Evolutionary conservation across 306 rosid genomes (phyloP).

Genomic region (Styphnolobium japonicum): DNA sequence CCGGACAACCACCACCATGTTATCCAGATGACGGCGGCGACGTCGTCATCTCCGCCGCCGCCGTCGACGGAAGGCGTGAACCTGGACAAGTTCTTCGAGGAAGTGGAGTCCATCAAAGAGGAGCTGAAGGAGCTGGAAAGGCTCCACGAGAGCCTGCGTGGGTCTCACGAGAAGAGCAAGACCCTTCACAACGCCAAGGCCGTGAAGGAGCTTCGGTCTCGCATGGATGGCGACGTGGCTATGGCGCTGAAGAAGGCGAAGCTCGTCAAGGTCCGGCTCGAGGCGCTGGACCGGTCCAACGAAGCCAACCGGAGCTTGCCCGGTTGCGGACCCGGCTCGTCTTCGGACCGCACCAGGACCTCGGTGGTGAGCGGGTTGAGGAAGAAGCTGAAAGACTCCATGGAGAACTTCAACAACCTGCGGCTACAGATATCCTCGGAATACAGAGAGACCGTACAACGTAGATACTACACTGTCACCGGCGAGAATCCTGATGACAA

Average conservation of each 20-base stretch:
- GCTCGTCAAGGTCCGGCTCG: slow-evolving; percentile 67
- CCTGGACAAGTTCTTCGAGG: slow-evolving; percentile 71
- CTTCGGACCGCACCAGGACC: slow-evolving; percentile 71
- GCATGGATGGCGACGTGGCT: slow-evolving; percentile 73
- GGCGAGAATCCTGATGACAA: slow-evolving; percentile 89
- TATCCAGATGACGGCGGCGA: slow-evolving; percentile 53
- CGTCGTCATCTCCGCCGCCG: neutral
- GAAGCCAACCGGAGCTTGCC: slow-evolving; percentile 53
- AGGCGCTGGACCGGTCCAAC: slow-evolving; percentile 65
- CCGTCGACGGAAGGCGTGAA: slow-evolving; percentile 31
- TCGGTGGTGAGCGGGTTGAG: slow-evolving; percentile 72
- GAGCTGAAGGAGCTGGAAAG: slow-evolving; percentile 70
- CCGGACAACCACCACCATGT: slow-evolving; percentile 50
- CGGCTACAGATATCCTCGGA: slow-evolving; percentile 74
- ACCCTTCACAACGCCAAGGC: slow-evolving; percentile 76
- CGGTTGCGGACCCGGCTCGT: slow-evolving; percentile 70
- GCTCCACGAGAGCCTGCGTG: slow-evolving; percentile 44
- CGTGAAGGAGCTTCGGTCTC: slow-evolving; percentile 72
- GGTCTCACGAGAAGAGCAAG: slow-evolving; percentile 67
- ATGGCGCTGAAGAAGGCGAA: slow-evolving; percentile 76
- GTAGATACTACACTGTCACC: slow-evolving; percentile 80
- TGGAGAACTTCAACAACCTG: slow-evolving; percentile 67
- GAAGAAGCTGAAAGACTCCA: slow-evolving; percentile 74
- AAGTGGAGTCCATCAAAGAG: slow-evolving; percentile 65
- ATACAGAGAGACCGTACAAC: slow-evolving; percentile 75